These are phyloP conservation scores for Knufia petricola DNA, from an alignment of 2,329 filamentous ascomycete genomes.

Conservation along the genomic window DNA sequence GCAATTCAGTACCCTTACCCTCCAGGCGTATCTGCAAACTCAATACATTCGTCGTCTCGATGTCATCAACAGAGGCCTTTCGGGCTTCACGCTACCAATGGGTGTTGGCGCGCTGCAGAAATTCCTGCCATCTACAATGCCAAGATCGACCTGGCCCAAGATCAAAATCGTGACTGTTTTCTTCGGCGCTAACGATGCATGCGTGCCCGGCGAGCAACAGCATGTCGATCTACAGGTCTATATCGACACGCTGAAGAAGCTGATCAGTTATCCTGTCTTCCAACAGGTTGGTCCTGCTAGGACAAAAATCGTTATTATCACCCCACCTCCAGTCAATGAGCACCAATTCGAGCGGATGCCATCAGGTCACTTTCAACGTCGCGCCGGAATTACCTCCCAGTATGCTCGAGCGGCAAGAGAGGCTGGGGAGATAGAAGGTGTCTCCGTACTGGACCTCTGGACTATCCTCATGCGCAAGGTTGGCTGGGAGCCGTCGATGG, in stretches of 20 bases:
- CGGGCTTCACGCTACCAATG: conserved; percentile 37
- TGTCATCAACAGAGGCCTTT: conserved; percentile 75
- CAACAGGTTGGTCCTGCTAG: conserved; percentile 52
- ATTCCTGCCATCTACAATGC: conserved; percentile 12
- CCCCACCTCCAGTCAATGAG: conserved; percentile 75
- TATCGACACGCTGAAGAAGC: conserved; percentile 58
- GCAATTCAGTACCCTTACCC: conserved; percentile 49
- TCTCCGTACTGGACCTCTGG: conserved; percentile 72
- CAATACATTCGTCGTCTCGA: conserved; percentile 65
- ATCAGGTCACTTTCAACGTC: conserved; percentile 43
- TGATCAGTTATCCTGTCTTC: conserved; percentile 63
- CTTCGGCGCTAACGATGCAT: conserved; percentile 85
- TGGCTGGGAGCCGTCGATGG: conserved; percentile 39
- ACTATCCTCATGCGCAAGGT: conserved; percentile 60
- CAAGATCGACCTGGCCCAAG: conserved; percentile 1
- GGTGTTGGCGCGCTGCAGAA: conserved; percentile 12
- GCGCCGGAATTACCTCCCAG: conserved; percentile 50
- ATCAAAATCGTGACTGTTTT: conserved; percentile 51
- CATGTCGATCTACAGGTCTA: conserved; percentile 70
- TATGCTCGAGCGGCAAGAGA: conserved; percentile 59
- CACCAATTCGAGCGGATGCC: conserved; percentile 50
- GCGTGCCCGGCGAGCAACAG: conserved; percentile 58
- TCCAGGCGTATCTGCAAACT: conserved; percentile 14
- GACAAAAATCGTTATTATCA: conserved; percentile 62
- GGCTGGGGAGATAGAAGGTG: conserved; percentile 44